Evolutionary conservation across 768 basidiomycete species (phyloP).

Genomic region (Panus rudis): DNA sequence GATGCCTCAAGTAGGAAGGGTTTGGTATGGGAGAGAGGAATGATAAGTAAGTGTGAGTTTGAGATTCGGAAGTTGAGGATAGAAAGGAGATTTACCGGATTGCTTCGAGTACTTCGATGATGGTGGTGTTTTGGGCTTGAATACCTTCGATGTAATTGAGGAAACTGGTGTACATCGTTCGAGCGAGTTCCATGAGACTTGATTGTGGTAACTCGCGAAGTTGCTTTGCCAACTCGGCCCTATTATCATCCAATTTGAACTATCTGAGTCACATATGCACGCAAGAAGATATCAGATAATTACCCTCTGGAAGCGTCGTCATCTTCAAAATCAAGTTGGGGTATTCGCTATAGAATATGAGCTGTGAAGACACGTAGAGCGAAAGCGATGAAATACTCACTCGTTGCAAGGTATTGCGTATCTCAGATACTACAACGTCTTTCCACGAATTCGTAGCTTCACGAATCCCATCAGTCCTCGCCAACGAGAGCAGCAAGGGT

Average conservation of each 20-base stretch:
- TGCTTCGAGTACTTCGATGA: slow-evolving; percentile 52
- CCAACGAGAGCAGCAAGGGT: slow-evolving; percentile 72
- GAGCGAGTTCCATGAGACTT: slow-evolving; percentile 60
- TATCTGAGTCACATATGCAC: neutral
- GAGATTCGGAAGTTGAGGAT: neutral
- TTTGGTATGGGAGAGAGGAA: neutral
- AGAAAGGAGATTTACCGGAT: slow-evolving; percentile 29
- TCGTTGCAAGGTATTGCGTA: slow-evolving; percentile 49
- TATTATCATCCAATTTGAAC: slow-evolving; percentile 13
- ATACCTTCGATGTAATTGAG: slow-evolving; percentile 63
- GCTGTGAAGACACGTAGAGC: neutral
- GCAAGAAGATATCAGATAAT: slow-evolving; percentile 6
- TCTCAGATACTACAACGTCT: slow-evolving; percentile 55
- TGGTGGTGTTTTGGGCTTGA: slow-evolving; percentile 48
- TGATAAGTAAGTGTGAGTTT: neutral
- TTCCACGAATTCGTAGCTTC: slow-evolving; percentile 67
- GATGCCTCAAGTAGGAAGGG: slow-evolving; percentile 24
- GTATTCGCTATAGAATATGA: slow-evolving; percentile 41
- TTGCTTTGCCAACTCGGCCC: slow-evolving; percentile 43
- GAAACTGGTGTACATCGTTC: slow-evolving; percentile 52
- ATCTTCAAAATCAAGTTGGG: slow-evolving; percentile 50
- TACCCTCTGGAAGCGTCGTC: slow-evolving; percentile 32
- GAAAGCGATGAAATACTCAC: slow-evolving; percentile 32
- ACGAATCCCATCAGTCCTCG: slow-evolving; percentile 63
- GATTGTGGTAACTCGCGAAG: slow-evolving; percentile 62